Evolutionary conservation across 495 filamentous ascomycete species (phyloP).

Genomic region (Lasiosphaeria miniovina): DNA sequence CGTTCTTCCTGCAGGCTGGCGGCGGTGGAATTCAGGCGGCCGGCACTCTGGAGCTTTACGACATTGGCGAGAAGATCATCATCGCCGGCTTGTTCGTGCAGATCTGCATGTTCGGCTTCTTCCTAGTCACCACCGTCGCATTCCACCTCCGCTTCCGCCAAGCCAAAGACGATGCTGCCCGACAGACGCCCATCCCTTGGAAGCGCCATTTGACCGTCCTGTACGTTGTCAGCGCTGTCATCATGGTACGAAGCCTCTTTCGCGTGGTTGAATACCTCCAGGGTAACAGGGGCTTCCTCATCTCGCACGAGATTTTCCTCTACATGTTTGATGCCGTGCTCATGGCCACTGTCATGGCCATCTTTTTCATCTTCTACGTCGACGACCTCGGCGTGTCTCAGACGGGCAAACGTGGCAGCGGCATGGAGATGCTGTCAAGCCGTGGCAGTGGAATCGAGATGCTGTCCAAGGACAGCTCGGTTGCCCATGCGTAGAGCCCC

Average conservation of each 20-base stretch:
- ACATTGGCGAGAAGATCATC: conserved; percentile 45
- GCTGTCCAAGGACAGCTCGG: no score
- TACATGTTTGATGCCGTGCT: conserved; percentile 61
- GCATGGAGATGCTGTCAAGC: no score
- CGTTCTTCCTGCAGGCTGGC: conserved; percentile 36
- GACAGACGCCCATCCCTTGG: conserved; percentile 40
- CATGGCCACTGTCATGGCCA: conserved; percentile 55
- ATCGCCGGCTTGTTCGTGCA: conserved; percentile 46
- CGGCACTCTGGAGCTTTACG: conserved; percentile 19
- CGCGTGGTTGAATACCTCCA: conserved; percentile 60
- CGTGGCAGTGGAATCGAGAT: no score
- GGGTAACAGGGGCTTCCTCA: conserved; percentile 48
- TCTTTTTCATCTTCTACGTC: no score
- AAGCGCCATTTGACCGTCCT: conserved; percentile 48
- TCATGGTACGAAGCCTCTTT: conserved; percentile 59
- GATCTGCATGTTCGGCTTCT: conserved; percentile 52
- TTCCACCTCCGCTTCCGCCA: conserved; percentile 29
- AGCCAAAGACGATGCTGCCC: background rate
- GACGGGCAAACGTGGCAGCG: no score
- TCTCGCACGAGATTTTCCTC: conserved; percentile 54
- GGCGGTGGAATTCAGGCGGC: conserved; percentile 36
- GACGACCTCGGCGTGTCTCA: no score
- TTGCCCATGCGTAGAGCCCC: no score
- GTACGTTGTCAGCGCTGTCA: conserved; percentile 52
- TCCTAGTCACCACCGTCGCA: conserved; percentile 41